phyloP scores from a whole-genome alignment of 164 flowering plant genomes.

The Vitis rupestris region DNA sequence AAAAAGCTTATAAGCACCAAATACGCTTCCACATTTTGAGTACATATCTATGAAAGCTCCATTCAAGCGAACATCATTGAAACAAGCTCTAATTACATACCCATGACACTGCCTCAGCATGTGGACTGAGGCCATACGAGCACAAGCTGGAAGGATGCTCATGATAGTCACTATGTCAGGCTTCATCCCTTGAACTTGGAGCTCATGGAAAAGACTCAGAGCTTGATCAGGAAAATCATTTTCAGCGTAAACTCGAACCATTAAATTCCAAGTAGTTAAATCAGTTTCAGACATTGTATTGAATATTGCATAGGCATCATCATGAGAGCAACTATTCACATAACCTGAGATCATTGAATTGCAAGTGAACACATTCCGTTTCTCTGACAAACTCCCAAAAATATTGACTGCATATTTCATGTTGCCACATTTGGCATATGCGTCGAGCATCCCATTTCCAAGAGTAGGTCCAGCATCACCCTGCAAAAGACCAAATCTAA shows the following conservation, averaged over 20 bases:
- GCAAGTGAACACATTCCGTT: constrained; percentile 43
- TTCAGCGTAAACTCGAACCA: constrained; percentile 66
- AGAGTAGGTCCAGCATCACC: constrained; percentile 37
- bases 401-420: constrained; percentile 54
- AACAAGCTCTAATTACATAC: constrained; percentile 45
- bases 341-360: constrained; percentile 63
- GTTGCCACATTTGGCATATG: constrained; percentile 71
- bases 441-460: constrained; percentile 67
- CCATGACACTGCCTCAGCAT: constrained; percentile 74
- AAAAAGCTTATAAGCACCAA: constrained; percentile 56
- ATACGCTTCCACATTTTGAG: constrained; percentile 70
- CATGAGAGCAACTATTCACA: constrained; percentile 30
- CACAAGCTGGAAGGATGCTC: constrained; percentile 72
- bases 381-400: constrained; percentile 50
- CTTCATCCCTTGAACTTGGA: constrained; percentile 54
- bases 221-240: constrained; percentile 48
- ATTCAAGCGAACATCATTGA: constrained; percentile 46
- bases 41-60: constrained; percentile 67
- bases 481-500: constrained; percentile 36
- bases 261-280: constrained; percentile 74
- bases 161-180: constrained; percentile 67
- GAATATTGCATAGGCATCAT: constrained; percentile 46
- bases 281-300: constrained; percentile 47
- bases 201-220: constrained; percentile 44
- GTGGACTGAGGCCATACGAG: constrained; percentile 52